These are phyloP conservation scores for Chytridium lagenaria DNA, from an alignment of 371 early-diverging fungal species.

Conservation along the genomic window DNA sequence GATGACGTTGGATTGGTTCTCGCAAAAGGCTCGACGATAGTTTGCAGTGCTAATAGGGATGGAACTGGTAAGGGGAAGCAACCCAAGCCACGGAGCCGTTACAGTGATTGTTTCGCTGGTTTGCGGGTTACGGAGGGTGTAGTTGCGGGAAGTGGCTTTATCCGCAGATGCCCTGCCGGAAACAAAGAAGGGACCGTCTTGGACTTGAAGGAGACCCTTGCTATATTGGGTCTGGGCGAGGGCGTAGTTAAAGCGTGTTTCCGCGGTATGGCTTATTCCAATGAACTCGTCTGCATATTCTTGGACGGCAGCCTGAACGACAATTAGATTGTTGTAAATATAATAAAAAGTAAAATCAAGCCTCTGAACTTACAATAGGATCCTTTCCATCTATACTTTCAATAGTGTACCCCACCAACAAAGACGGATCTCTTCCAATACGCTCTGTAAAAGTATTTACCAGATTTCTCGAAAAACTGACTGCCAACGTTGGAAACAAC, in stretches of 20 bases:
- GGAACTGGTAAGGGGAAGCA: background rate
- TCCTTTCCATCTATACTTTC: slow-evolving; percentile 1
- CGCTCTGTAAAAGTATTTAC: background rate
- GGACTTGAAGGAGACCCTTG: background rate
- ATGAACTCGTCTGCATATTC: slow-evolving; percentile 3
- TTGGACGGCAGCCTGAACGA: slow-evolving; percentile 8
- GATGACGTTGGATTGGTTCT: background rate
- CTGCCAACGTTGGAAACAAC: background rate
- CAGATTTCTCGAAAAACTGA: background rate
- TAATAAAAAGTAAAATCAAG: background rate
- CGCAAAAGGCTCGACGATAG: background rate
- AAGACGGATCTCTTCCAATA: background rate
- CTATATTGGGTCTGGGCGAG: slow-evolving; percentile 12
- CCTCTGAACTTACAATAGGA: background rate
- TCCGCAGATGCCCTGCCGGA: background rate
- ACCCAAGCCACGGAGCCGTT: slow-evolving; percentile 13
- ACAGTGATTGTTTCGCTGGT: background rate
- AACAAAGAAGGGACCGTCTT: slow-evolving; percentile 14
- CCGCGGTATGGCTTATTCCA: slow-evolving; percentile 7
- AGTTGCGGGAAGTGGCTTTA: background rate
- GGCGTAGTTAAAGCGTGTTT: slow-evolving; percentile 15
- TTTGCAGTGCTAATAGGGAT: background rate
- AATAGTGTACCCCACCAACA: background rate
- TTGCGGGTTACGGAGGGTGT: slow-evolving; percentile 13
- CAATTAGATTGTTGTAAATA: background rate